Evolutionary conservation across 2,329 filamentous ascomycete species (phyloP).

Genomic region (Hypoxylon sp.): DNA sequence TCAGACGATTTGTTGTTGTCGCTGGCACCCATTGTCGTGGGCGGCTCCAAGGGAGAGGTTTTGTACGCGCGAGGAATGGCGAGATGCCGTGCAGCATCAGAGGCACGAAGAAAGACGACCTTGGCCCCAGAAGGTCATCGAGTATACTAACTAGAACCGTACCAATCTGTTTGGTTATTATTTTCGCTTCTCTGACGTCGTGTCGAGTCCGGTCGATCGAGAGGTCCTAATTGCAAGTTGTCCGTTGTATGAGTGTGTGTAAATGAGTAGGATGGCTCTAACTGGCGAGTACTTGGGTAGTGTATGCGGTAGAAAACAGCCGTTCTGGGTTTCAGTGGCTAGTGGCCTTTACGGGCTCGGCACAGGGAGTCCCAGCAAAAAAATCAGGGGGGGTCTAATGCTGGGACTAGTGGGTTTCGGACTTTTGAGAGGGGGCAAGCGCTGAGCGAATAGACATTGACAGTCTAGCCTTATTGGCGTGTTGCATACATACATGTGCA

Average conservation of each 20-base stretch:
- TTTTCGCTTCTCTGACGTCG: conserved; percentile 5
- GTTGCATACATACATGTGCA: conserved; percentile 25
- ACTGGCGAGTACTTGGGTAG: conserved; percentile 24
- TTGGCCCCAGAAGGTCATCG: conserved; percentile 50
- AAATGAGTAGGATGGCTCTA: conserved; percentile 32
- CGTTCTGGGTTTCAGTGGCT: conserved; percentile 41
- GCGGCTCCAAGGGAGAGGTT: conserved; percentile 35
- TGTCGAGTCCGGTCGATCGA: conserved; percentile 33
- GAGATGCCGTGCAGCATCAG: conserved; percentile 51
- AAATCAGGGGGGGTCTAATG: conserved; percentile 42
- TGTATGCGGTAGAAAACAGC: conserved; percentile 33
- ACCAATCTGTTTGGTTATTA: conserved; percentile 28
- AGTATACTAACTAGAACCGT: conserved; percentile 27
- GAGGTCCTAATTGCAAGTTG: conserved; percentile 44
- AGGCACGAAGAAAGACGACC: conserved; percentile 47
- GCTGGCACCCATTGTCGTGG: conserved; percentile 59
- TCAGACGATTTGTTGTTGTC: conserved; percentile 56
- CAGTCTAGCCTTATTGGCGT: conserved; percentile 40
- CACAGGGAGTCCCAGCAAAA: conserved; percentile 41
- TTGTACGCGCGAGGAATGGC: conserved; percentile 42
- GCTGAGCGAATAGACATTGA: conserved; percentile 33
- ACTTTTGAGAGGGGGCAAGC: conserved; percentile 42
- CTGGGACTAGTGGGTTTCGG: conserved; percentile 47
- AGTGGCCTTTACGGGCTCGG: conserved; percentile 42
- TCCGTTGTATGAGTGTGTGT: conserved; percentile 29